Evolutionary conservation across 202 grass and related monocot species (phyloP).

Genomic region (Panicum hallii): DNA sequence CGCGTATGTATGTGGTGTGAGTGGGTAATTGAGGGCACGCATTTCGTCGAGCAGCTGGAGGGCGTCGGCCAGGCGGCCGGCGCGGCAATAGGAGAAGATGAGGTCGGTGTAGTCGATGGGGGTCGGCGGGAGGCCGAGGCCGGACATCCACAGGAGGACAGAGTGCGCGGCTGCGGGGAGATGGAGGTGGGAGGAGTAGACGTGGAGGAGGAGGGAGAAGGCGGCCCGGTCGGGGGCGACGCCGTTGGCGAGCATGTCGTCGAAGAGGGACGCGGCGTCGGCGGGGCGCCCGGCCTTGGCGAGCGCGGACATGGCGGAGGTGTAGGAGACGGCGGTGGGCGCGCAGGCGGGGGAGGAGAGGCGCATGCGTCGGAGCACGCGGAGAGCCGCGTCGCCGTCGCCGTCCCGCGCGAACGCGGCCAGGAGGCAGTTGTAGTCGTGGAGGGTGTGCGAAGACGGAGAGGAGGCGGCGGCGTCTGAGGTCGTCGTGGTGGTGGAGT

Average conservation of each 20-base stretch:
- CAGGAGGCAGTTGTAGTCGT: conserved; percentile 82
- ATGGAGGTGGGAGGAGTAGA: conserved; percentile 80
- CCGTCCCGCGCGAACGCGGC: conserved; percentile 58
- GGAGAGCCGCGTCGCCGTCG: conserved; percentile 61
- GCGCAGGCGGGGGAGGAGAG: conserved; percentile 39
- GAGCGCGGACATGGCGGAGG: conserved; percentile 73
- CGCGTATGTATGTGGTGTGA: conserved; percentile 58
- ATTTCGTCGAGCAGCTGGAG: conserved; percentile 81
- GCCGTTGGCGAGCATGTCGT: conserved; percentile 79
- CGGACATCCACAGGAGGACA: conserved; percentile 74
- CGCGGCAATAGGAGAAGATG: conserved; percentile 60
- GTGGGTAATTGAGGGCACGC: conserved; percentile 56
- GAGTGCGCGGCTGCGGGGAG: conserved; percentile 63
- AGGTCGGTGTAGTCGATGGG: conserved; percentile 75
- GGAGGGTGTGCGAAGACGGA: conserved; percentile 25
- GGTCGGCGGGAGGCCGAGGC: conserved; percentile 55
- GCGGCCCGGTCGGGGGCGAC: conserved; percentile 52
- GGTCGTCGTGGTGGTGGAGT: conserved; percentile 35
- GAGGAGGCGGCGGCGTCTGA: conserved; percentile 21
- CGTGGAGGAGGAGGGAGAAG: conserved; percentile 75
- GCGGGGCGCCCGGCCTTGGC: conserved; percentile 51
- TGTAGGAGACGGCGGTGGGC: conserved; percentile 69
- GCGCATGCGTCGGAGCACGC: conserved; percentile 73
- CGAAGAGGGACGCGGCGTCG: conserved; percentile 80
- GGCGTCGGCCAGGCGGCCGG: conserved; percentile 62